These are phyloP conservation scores for Lithocarpus polystachyus DNA, from an alignment of 306 rosid genomes.

Conservation along the genomic window DNA sequence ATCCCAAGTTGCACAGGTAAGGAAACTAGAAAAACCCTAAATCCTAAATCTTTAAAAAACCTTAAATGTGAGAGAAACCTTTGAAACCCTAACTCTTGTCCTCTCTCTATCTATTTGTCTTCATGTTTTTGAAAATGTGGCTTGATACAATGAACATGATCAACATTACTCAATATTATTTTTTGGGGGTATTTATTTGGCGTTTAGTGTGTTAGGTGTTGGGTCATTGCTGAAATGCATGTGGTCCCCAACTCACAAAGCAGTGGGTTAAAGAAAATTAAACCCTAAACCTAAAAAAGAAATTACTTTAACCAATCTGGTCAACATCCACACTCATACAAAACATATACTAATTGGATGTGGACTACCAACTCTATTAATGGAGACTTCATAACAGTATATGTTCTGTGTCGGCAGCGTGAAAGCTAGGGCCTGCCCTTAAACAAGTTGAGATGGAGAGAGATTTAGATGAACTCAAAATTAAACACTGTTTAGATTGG, in stretches of 20 bases:
- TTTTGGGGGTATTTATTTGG: not conserved
- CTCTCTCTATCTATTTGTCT: not conserved
- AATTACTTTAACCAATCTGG: not conserved
- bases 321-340: conserved; percentile 14
- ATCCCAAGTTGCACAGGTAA: too few species aligned
- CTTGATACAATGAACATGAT: conserved; percentile 31
- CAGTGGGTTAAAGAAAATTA: not conserved
- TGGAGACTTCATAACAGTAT: not conserved
- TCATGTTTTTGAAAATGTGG: not conserved
- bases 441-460: too few species aligned
- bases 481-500: too few species aligned
- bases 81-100: not conserved
- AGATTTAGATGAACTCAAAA: too few species aligned
- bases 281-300: not conserved
- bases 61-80: too few species aligned
- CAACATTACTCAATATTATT: not conserved
- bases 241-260: conserved; percentile 20
- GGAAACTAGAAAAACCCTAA: not conserved
- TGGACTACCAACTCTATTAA: not conserved
- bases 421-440: not conserved
- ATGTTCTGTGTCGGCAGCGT: not conserved
- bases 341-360: too few species aligned
- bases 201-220: not conserved
- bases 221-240: not conserved
- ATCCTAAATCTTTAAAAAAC: not conserved